A percentile compares a stretch with the other conserved stretches of the same genome.
These are phyloP conservation scores for Vigna radiata DNA, from an alignment of 306 rosid genomes.

Conservation along the genomic window DNA sequence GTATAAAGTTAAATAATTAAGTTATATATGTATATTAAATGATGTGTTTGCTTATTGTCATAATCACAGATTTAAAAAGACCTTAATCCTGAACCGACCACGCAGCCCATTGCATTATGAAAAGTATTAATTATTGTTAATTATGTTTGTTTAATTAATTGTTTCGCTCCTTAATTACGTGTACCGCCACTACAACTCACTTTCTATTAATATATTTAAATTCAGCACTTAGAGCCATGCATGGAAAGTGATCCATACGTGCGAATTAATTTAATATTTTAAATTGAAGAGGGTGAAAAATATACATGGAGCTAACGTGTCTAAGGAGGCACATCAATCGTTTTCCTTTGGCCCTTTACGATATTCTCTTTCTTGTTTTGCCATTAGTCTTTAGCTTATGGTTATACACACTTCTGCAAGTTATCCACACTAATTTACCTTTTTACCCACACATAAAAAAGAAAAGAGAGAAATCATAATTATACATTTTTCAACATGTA, in stretches of 20 bases:
- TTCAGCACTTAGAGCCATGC: neutral
- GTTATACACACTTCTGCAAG: neutral
- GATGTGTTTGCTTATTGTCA: neutral
- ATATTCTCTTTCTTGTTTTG: constrained; percentile 3
- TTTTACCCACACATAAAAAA: too few relatives aligned
- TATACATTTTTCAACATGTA: too few relatives aligned
- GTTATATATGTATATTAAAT: neutral
- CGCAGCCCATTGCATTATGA: constrained; percentile 47
- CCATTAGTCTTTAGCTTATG: neutral
- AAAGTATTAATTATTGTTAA: constrained; percentile 27
- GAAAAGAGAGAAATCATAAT: too few relatives aligned
- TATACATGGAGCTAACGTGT: constrained; percentile 46
- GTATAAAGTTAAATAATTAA: neutral
- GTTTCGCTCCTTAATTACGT: constrained; percentile 26
- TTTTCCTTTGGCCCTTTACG: constrained; percentile 5
- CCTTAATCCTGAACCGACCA: constrained; percentile 46
- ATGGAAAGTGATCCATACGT: constrained; percentile 39
- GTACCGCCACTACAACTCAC: constrained; percentile 31
- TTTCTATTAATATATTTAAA: neutral
- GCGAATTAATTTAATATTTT: neutral
- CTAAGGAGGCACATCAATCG: constrained; percentile 13
- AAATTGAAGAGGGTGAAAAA: constrained; percentile 10
- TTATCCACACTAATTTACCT: constrained; percentile 8
- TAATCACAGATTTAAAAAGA: constrained; percentile 44
- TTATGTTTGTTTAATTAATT: constrained; percentile 5